Evolutionary conservation across 139 green algal species (phyloP), one percentile per base, ranked within the genome.

Genomic region (Micromonas commoda): DNA sequence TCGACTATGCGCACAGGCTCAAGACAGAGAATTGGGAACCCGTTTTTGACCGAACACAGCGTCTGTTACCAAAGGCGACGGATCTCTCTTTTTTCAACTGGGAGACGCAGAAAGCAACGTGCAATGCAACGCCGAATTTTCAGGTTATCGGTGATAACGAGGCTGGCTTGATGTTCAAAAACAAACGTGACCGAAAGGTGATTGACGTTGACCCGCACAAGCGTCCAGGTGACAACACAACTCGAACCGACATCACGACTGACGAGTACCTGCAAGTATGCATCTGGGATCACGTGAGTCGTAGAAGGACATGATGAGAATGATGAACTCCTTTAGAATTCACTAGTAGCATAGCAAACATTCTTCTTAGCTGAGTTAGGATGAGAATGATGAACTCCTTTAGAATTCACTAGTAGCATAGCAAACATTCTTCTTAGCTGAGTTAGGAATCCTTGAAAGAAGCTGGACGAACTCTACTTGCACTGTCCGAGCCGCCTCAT

Each of bases 71-170:
- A 0, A 88, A 87, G 37, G 81, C 90, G n/a, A 87, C 81, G 13
- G 92, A 97, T 85, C 84, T 97, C 3, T 90, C 80, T 51, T 96
- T 92, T 77, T 95, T 94, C 86, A 96, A 97, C 85, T 97, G 92
- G 92, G 88, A 94, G 77, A 96, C 91, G 9, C 90, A 96, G 68
- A 90, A 89, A 61, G 88, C 85, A 32, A 90, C 86, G 4, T 90
- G 84, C 39, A 92, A 92, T 81, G 83, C 88, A n/a, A 95, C 88
- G 2, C 81, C 88, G 51, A 94, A 93, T 80, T 97, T 96, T 66
- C 89, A 94, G 82, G 88, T 96, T 0, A 91, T 96, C 66, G 87
- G 89, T 0, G 91, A 97, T 78, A 90, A 89, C 64, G 82, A 89
- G 38, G 81, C 80, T 0, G 91, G 92, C 0, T 78, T 96, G 64